These are phyloP conservation scores for Monosporozyma servazzii DNA, from an alignment of 805 yeast species.

Conservation along the genomic window DNA sequence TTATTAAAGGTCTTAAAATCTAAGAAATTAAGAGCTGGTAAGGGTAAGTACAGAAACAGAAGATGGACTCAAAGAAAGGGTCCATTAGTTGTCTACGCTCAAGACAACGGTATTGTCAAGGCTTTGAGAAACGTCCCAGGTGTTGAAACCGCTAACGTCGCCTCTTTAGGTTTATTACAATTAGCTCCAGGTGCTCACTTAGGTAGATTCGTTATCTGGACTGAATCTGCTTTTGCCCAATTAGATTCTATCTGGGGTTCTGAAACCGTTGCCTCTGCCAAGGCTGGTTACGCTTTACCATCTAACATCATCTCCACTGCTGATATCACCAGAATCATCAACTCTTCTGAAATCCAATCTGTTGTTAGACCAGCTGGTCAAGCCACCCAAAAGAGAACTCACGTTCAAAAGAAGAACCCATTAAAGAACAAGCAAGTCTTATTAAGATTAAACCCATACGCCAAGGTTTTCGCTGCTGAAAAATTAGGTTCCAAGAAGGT, in stretches of 20 bases:
- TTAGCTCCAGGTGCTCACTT: slow-evolving; percentile 99
- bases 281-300: slow-evolving; percentile 90
- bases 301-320: slow-evolving; percentile 88
- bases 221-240: slow-evolving; percentile 95
- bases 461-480: slow-evolving; percentile 90
- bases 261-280: slow-evolving; percentile 71
- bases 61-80: slow-evolving; percentile 99
- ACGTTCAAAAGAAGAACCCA: slow-evolving; percentile 98
- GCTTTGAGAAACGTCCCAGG: slow-evolving; percentile 99
- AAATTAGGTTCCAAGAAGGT: slow-evolving; percentile 80
- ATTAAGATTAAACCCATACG: slow-evolving; percentile 99
- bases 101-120: slow-evolving; percentile 95
- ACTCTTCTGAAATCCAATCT: slow-evolving; percentile 98
- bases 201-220: slow-evolving; percentile 99
- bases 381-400: slow-evolving; percentile 84
- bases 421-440: slow-evolving; percentile 98
- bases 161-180: slow-evolving; percentile 89
- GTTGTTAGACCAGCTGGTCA: slow-evolving; percentile 95
- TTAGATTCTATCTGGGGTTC: slow-evolving; percentile 97
- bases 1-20: slow-evolving; percentile 96
- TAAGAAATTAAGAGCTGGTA: slow-evolving; percentile 98
- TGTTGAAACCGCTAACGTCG: slow-evolving; percentile 93
- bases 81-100: slow-evolving; percentile 95
- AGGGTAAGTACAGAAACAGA: slow-evolving; percentile 99
- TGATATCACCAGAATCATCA: slow-evolving; percentile 93